These are phyloP conservation scores for Kodamaea sagamina DNA, from an alignment of 805 yeast genomes.

Conservation along the genomic window DNA sequence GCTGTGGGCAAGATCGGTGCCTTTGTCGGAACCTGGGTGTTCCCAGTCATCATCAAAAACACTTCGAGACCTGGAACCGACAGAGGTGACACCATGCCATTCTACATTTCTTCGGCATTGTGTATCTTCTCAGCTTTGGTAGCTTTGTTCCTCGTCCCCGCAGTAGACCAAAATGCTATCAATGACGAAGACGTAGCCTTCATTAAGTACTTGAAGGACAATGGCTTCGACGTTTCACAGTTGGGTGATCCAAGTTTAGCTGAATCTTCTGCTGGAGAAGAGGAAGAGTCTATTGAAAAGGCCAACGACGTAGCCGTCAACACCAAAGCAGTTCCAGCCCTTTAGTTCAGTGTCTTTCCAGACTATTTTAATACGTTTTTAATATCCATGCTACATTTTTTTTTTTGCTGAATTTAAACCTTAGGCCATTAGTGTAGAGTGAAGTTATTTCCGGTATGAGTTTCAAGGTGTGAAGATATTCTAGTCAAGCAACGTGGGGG, in stretches of 20 bases:
- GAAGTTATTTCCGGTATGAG: too few species aligned
- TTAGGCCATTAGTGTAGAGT: too few species aligned
- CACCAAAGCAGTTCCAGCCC: not conserved
- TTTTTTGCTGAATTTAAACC: too few species aligned
- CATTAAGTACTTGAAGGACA: conserved; percentile 59
- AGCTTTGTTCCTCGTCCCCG: conserved; percentile 72
- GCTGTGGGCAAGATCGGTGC: conserved; percentile 93
- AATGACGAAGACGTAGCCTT: conserved; percentile 74
- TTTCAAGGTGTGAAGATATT: too few species aligned
- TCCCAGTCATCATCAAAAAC: conserved; percentile 73
- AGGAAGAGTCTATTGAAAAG: conserved; percentile 5
- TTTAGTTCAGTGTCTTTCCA: not conserved
- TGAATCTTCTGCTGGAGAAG: conserved; percentile 7
- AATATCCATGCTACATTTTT: not conserved
- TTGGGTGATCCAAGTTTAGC: conserved; percentile 43
- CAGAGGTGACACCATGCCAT: conserved; percentile 71
- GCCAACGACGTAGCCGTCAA: not conserved
- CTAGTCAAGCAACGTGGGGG: too few species aligned
- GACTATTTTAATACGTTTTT: not conserved
- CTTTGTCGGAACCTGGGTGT: conserved; percentile 83
- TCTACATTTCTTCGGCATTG: conserved; percentile 77
- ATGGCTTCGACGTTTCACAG: conserved; percentile 69
- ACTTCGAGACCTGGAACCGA: conserved; percentile 51
- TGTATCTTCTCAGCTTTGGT: conserved; percentile 71
- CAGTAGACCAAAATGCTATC: conserved; percentile 82